Evolutionary conservation across 192 early-diverging fungal genomes (phyloP), one percentile per base, ranked within the genome.

Genomic region (Umbelopsis sp.): DNA sequence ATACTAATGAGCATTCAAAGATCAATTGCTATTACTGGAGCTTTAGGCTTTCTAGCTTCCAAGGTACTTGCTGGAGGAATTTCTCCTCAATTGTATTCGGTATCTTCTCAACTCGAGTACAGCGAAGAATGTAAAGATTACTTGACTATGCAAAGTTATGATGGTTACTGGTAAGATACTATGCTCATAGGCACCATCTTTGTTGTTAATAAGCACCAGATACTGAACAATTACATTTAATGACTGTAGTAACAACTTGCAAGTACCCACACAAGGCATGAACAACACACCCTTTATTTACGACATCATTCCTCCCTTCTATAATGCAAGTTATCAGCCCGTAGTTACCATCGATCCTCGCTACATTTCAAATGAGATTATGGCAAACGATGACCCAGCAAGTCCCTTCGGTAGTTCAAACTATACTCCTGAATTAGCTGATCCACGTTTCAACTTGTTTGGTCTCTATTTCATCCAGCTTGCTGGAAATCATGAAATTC

Each of bases 291-390:
- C 21, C 6, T 25, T 54, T 21, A 54, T 54, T 29, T 54, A 10
- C 26, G 52, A 54, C 26, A 54, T 54, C 6, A 54, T 54, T 54
- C 52, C 52, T 21, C 52, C 52, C 6, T 54, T 54, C 20, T 54
- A 25, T 20, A 6, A 54, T 54, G 20, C 6, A 8, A 8, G 21
- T 8, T 6, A 54, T 29, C 52, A 54, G 20, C 52, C 52, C 5
- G 52, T 54, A 7, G 20, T 54, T 7, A 68, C 67, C 8, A 45
- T 68, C 41, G 67, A 68, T 25, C 45, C 67, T 24, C 67, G 67
- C 25, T 1, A 45, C 67, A 68, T 68, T 45, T 68, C 67, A 43
- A 68, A 68, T 25, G 38, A 38, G 22, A 17, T 68, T 21, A 20
- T 22, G 5, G 17, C 29, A 21, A 43, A 68, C 26, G 67, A 41